Evolutionary conservation across 2,329 filamentous ascomycete genomes (phyloP).

Genomic region (Hypomyces rosellus): DNA sequence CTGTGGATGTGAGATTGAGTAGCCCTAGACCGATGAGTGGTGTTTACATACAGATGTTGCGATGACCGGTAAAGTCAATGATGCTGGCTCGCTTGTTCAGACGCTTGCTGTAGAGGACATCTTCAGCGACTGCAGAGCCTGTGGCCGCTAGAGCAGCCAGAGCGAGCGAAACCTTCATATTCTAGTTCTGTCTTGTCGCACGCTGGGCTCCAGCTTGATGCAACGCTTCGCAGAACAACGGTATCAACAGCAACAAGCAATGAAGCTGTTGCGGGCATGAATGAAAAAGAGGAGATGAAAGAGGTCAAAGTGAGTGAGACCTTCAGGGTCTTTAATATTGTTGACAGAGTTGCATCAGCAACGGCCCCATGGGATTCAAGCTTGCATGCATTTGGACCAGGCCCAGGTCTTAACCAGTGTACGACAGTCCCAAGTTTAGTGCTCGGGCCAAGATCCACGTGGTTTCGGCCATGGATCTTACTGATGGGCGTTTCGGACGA

Average conservation of each 20-base stretch:
- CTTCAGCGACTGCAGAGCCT: constrained; percentile 29
- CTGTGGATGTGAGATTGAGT: constrained; percentile 17
- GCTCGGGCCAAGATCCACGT: no score
- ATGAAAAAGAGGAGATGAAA: background rate
- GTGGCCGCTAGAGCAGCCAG: constrained; percentile 24
- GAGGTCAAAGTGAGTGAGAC: background rate
- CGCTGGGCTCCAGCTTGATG: no score
- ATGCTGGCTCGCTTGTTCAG: constrained; percentile 38
- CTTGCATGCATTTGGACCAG: no score
- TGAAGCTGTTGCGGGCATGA: background rate
- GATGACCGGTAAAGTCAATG: constrained; percentile 42
- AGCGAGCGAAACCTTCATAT: constrained; percentile 15
- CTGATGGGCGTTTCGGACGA: no score
- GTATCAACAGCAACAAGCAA: background rate
- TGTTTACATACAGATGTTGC: constrained; percentile 41
- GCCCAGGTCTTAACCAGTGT: no score
- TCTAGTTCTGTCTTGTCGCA: background rate
- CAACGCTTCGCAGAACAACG: no score
- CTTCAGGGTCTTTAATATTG: no score
- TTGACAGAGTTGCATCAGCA: no score
- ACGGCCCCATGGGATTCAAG: no score
- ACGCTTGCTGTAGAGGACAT: constrained; percentile 44
- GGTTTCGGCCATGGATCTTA: no score
- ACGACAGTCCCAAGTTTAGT: no score
- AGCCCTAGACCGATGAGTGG: background rate